Base-by-base conservation (phyloP, 176 grass and related monocot genomes). In the Oryza meyeriana region DNA sequence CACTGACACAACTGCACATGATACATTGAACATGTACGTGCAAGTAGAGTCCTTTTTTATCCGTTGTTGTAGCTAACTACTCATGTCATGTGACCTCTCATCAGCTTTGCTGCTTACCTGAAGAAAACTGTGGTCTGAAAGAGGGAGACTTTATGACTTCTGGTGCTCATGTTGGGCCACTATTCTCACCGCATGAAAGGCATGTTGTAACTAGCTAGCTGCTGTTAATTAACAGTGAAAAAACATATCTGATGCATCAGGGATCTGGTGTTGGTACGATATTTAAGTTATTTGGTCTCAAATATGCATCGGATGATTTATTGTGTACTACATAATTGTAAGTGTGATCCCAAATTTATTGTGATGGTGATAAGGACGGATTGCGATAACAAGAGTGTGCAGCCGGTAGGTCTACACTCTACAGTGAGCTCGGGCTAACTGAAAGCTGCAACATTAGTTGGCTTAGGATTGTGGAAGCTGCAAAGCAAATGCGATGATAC, bases 81-180 rank as follows among this genome's bases (percentile, higher is more conserved):
- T 35, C 35, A 45, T 59, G 33, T 59, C 63, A 61, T 44, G 63
- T 75, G 62, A 81, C 16, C 63, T 29, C 33, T 67, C 48, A 6
- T 16, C 48, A 52, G 18, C 14, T 48, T 47, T 77, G 50, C 26
- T 30, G 71, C 72, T 10, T 38, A 22, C 13, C 29, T 4, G 40
- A 87, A 83, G 71, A 66, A 16, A 83, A 66, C 32, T 10, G 44
- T 10, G 58, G 28, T 40, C 73, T 13, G 57, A 77, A 48, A 44
- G 12, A 71, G 20, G 8, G 61, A 7, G 17, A 39, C 30, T 64
- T 87, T 72, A 64, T 41, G 79, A 52, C 18, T 52, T 52, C 48
- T 52, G 48, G 11, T 22, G 18, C 48, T 52, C 57, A 14, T 35
- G 72, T 48, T 71, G 12, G 48, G 11, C 72, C 59, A n/a, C 6